Evolutionary conservation across 768 basidiomycete genomes (phyloP).

Genomic region (Macrolepiota dolichaula): DNA sequence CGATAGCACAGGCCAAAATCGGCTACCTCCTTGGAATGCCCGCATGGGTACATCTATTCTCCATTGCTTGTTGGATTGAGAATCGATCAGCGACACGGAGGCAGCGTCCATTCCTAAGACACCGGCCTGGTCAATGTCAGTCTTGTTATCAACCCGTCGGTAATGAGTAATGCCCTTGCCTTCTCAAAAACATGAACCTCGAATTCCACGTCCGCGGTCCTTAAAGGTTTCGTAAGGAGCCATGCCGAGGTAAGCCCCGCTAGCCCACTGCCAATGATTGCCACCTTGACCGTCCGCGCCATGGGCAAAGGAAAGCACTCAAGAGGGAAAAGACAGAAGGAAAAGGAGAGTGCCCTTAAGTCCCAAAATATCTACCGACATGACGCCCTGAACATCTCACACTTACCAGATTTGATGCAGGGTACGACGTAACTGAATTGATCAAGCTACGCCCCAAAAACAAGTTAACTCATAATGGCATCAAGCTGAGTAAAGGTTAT

Average conservation of each 20-base stretch:
- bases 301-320: slow-evolving; percentile 14
- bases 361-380: no score
- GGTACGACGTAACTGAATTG: no score
- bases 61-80: slow-evolving; percentile 37
- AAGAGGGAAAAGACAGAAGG: no score
- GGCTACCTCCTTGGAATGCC: slow-evolving; percentile 73
- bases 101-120: slow-evolving; percentile 68
- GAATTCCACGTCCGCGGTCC: slow-evolving; percentile 39
- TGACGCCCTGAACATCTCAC: no score
- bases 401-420: no score
- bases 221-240: slow-evolving; percentile 37
- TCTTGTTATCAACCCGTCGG: background rate
- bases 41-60: slow-evolving; percentile 80
- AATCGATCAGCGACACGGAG: slow-evolving; percentile 44
- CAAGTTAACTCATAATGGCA: no score
- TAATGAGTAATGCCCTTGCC: slow-evolving; percentile 29
- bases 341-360: background rate
- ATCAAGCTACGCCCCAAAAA: no score
- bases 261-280: slow-evolving; percentile 69
- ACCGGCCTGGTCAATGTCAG: slow-evolving; percentile 35
- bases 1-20: background rate
- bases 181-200: slow-evolving; percentile 78
- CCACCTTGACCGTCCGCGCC: slow-evolving; percentile 52
- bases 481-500: no score
- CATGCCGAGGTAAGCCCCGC: slow-evolving; percentile 72